These are phyloP conservation scores for Mollisia scopiformis DNA, from an alignment of 2,329 filamentous ascomycete genomes.

Conservation along the genomic window DNA sequence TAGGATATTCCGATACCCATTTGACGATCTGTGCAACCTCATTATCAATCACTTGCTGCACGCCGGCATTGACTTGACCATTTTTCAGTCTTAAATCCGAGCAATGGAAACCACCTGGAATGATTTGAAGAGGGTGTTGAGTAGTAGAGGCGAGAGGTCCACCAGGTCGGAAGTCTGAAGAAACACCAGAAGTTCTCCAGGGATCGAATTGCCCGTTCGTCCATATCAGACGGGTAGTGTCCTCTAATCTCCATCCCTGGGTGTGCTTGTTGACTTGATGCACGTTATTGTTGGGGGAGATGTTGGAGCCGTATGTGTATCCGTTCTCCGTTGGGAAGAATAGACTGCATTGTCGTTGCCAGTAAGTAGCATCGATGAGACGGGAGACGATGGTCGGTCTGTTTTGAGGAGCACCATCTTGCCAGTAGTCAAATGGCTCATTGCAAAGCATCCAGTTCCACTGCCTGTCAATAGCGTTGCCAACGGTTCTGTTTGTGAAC, in stretches of 20 bases:
- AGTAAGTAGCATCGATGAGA: constrained; percentile 54
- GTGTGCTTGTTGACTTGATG: constrained; percentile 55
- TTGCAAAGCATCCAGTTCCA: constrained; percentile 65
- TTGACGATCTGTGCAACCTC: constrained; percentile 52
- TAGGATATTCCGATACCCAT: constrained; percentile 54
- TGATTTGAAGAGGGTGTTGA: constrained; percentile 53
- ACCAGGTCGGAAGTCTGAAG: constrained; percentile 54
- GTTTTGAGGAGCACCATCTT: constrained; percentile 52
- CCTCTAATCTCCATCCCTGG: constrained; percentile 55
- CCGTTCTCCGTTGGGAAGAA: constrained; percentile 55
- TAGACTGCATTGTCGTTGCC: constrained; percentile 55
- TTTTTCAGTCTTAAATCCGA: constrained; percentile 54
- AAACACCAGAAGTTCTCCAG: constrained; percentile 58
- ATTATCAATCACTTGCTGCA: constrained; percentile 51
- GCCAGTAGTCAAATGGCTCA: constrained; percentile 62
- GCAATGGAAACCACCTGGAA: constrained; percentile 58
- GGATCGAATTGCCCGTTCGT: constrained; percentile 63
- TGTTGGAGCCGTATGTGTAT: constrained; percentile 51
- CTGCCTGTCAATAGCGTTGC: constrained; percentile 52
- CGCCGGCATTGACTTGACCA: constrained; percentile 48
- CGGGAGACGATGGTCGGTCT: constrained; percentile 54
- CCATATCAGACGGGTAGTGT: constrained; percentile 58
- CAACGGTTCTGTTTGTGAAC: constrained; percentile 51
- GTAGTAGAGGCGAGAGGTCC: constrained; percentile 53
- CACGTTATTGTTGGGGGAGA: constrained; percentile 46